Conservation (phyloP, 345 rosid genomes). For the Cochlearia excelsa region DNA sequence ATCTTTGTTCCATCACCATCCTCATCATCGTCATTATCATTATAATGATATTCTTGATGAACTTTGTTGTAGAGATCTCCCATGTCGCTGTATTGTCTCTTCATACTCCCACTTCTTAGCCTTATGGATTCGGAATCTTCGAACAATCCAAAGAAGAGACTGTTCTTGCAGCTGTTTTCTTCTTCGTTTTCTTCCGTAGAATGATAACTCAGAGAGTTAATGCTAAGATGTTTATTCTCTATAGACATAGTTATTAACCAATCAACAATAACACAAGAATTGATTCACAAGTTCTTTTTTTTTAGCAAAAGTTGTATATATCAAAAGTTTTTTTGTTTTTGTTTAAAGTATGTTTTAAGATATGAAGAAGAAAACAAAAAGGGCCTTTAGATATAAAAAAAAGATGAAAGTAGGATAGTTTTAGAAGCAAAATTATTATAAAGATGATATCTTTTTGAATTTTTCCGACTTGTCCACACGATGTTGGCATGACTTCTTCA, state of each 20-base stretch:
- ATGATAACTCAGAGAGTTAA: constrained; percentile 16
- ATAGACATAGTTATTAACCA: constrained; percentile 16
- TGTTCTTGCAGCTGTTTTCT: constrained; percentile 24
- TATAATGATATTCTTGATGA: constrained; percentile 18
- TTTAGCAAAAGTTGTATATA: background rate
- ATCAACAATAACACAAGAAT: constrained; percentile 4
- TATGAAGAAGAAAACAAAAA: background rate
- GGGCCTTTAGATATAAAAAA: background rate
- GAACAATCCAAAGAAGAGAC: constrained; percentile 33
- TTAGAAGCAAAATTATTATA: constrained; percentile 16
- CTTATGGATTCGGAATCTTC: constrained; percentile 31
- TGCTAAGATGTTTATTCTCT: constrained; percentile 31
- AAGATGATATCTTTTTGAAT: constrained; percentile 13
- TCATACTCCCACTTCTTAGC: constrained; percentile 35
- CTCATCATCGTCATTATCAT: constrained; percentile 9
- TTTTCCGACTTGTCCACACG: constrained; percentile 37
- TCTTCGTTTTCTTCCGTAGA: constrained; percentile 18
- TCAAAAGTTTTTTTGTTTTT: background rate
- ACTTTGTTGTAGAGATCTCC: constrained; percentile 30
- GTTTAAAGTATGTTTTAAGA: constrained; percentile 17
- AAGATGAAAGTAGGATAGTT: constrained; percentile 16
- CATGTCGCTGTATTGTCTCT: constrained; percentile 37
- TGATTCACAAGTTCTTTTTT: background rate
- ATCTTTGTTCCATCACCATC: constrained; percentile 17
- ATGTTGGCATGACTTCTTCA: constrained; percentile 32